phyloP scores from a whole-genome alignment of 805 yeast genomes.

The Saccharomyces jurei region DNA sequence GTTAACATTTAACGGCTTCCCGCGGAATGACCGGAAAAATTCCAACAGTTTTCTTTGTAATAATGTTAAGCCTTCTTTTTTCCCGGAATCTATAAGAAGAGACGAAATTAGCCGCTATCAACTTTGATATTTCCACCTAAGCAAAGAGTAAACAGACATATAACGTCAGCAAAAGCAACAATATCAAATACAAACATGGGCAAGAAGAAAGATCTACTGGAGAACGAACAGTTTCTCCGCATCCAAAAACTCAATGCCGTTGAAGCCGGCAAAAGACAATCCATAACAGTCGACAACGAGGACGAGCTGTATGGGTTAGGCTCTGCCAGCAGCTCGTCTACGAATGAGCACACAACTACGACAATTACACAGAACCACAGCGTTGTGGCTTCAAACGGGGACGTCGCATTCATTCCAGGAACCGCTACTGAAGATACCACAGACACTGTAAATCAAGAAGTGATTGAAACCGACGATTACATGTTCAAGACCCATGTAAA shows the following conservation, averaged over 20 bases:
- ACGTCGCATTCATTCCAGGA: background rate
- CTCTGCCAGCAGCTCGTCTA: background rate
- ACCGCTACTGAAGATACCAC: background rate
- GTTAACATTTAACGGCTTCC: background rate
- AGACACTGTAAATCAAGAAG: background rate
- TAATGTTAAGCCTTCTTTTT: background rate
- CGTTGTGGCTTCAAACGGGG: background rate
- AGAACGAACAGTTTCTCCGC: constrained; percentile 20
- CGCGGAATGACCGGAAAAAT: background rate
- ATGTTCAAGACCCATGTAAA: constrained; percentile 8
- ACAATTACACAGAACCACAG: background rate
- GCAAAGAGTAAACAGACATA: background rate
- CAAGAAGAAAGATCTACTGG: constrained; percentile 12
- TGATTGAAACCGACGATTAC: background rate
- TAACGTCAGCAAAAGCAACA: background rate
- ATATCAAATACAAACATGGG: background rate
- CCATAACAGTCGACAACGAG: background rate
- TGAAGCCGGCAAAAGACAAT: constrained; percentile 2
- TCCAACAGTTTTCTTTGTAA: background rate
- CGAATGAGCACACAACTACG: background rate
- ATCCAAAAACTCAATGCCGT: constrained; percentile 20
- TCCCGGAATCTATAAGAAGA: background rate
- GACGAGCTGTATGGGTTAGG: background rate
- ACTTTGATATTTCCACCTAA: background rate
- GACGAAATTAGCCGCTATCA: background rate